These are phyloP conservation scores for Puccinia triticina DNA, from an alignment of 1,284 basidiomycete genomes.

Conservation along the genomic window DNA sequence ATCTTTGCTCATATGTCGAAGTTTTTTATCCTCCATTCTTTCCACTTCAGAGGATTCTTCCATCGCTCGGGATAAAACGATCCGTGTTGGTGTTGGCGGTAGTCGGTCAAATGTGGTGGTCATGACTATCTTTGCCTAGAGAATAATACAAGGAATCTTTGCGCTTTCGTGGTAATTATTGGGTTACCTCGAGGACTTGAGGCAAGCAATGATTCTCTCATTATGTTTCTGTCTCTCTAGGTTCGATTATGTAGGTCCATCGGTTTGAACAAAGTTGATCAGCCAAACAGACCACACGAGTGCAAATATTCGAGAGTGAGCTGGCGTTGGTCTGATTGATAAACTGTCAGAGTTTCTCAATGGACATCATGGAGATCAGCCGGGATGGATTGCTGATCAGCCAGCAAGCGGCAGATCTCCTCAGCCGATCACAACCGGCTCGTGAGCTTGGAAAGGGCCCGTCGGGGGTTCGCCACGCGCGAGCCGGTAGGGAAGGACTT, in stretches of 20 bases:
- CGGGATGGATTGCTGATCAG: not conserved
- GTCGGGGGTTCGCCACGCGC: too few relatives aligned
- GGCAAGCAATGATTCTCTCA: too few relatives aligned
- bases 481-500: too few relatives aligned
- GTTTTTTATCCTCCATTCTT: conserved; percentile 14
- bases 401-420: not conserved
- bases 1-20: conserved; percentile 35
- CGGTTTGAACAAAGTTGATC: too few relatives aligned
- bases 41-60: not conserved
- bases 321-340: not conserved
- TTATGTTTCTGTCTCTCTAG: too few relatives aligned
- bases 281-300: too few relatives aligned
- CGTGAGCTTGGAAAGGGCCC: too few relatives aligned
- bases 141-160: not conserved
- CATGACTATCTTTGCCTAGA: not conserved
- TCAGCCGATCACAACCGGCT: not conserved
- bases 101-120: not conserved
- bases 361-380: not conserved
- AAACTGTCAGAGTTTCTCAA: not conserved
- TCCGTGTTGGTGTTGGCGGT: conserved; percentile 3
- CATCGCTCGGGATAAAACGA: not conserved
- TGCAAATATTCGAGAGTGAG: too few relatives aligned
- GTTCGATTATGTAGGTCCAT: too few relatives aligned
- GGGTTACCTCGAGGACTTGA: too few relatives aligned
- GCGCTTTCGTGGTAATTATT: not conserved